Conservation (phyloP, 1,139 yeast genomes). For the Zygosaccharomyces sapae region DNA sequence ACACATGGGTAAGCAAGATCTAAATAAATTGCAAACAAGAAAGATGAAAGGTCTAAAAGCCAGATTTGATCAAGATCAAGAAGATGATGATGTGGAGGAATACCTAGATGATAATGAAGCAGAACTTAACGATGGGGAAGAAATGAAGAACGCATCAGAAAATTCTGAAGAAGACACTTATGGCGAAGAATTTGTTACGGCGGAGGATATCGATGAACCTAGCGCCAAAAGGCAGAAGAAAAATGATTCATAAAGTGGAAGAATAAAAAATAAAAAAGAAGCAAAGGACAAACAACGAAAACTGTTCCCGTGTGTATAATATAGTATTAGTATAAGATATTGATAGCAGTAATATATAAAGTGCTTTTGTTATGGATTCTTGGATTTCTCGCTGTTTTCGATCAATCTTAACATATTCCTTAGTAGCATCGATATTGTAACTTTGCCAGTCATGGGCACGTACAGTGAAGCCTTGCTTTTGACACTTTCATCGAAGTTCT, state of each 20-base stretch:
- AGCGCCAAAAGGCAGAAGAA: constrained; percentile 40
- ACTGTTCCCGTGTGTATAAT: constrained; percentile 8
- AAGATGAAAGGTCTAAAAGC: constrained; percentile 97
- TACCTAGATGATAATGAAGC: constrained; percentile 43
- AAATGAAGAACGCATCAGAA: constrained; percentile 44
- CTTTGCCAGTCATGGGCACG: constrained; percentile 95
- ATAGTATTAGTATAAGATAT: constrained; percentile 7
- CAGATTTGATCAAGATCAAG: constrained; percentile 69
- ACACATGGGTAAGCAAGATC: constrained; percentile 94
- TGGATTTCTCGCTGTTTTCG: constrained; percentile 47
- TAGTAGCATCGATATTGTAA: constrained; percentile 88
- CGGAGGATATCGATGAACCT: constrained; percentile 46
- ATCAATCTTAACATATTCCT: constrained; percentile 80
- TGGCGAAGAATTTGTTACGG: constrained; percentile 57
- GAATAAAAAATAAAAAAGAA: neutral
- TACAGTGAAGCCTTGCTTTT: constrained; percentile 83
- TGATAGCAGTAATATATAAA: neutral
- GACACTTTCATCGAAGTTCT: constrained; percentile 76
- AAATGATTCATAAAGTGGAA: constrained; percentile 13
- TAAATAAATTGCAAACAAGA: constrained; percentile 85
- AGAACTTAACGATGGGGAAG: constrained; percentile 44
- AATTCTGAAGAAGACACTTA: constrained; percentile 51
- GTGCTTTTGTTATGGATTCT: neutral
- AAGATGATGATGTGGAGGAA: constrained; percentile 40
- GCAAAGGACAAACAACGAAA: too few species aligned